phyloP scores from a whole-genome alignment of 2,329 filamentous ascomycete species.

The Penicillium rolfsii region DNA sequence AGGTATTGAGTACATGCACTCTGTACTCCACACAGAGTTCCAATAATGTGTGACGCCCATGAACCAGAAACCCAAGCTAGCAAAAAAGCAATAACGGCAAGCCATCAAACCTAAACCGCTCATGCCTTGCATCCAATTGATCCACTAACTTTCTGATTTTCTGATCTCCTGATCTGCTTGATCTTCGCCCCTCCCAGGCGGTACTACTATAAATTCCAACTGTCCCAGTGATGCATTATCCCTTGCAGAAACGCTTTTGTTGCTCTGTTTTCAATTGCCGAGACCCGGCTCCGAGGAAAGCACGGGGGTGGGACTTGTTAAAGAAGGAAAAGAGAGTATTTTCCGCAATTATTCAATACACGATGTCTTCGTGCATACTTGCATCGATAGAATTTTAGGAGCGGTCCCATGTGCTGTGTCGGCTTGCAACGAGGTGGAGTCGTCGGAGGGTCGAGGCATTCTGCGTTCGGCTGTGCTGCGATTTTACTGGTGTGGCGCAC shows the following conservation, averaged over 20 bases:
- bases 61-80: background rate
- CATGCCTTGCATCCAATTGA: constrained; percentile 21
- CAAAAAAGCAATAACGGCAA: constrained; percentile 20
- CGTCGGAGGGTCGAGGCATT: constrained; percentile 8
- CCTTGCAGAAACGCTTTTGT: constrained; percentile 25
- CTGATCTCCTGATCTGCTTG: constrained; percentile 3
- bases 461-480: constrained; percentile 17
- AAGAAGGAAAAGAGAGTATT: background rate
- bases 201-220: background rate
- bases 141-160: constrained; percentile 24
- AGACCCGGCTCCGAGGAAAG: constrained; percentile 9
- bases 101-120: constrained; percentile 17
- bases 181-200: constrained; percentile 6
- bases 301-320: background rate
- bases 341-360: background rate
- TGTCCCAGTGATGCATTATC: constrained; percentile 14
- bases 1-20: background rate
- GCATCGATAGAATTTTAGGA: background rate
- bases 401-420: constrained; percentile 18
- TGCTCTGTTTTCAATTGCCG: constrained; percentile 2
- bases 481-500: constrained; percentile 26
- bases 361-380: background rate
- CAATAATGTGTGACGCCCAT: constrained; percentile 4
- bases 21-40: background rate
- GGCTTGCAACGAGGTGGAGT: constrained; percentile 8